Evolutionary conservation across 768 basidiomycete genomes (phyloP), one percentile per base, ranked within the genome.

Genomic region (Cystobasidium ongulense): DNA sequence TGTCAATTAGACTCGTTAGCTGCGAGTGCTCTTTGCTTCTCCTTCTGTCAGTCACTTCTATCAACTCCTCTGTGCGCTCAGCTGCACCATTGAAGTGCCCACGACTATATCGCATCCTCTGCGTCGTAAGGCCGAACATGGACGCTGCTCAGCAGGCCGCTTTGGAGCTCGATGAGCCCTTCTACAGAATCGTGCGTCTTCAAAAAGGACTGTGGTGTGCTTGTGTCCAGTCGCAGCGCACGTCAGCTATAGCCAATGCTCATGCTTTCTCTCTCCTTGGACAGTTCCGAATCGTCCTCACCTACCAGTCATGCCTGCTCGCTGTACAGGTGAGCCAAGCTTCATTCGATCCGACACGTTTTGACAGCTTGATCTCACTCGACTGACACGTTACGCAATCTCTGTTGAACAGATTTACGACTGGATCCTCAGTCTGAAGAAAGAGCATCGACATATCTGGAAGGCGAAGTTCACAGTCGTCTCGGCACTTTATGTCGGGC

Each of bases 241-340:
- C n/a, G n/a, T n/a, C n/a, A n/a, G n/a, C n/a, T n/a, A n/a, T n/a
- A n/a, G n/a, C n/a, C n/a, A n/a, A n/a, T n/a, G n/a, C n/a, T n/a
- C n/a, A n/a, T n/a, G n/a, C n/a, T n/a, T n/a, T n/a, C n/a, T n/a
- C n/a, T n/a, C n/a, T n/a, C n/a, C n/a, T n/a, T n/a, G n/a, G n/a
- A n/a, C 35, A 39, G 36, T 64, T 64, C 36, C 63, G 63, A 15
- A 27, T 64, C 18, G 41, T 46, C 36, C 63, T 64, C 25, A 64
- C 63, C 25, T 64, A 64, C 38, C 63, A 64, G 38, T 64, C 63
- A 46, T 64, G 63, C 33, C 63, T 64, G 15, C 29, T 64, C 38
- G 35, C 63, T 46, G 63, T 64, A 8, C 18, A 15, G 33, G 63
- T 64, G 33, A 39, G 41, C 23, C 11, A 29, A 21, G 39, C 7